Evolutionary conservation across 225 moss, liverwort and hornwort genomes (phyloP).

Genomic region (Sphagnum contortum): DNA sequence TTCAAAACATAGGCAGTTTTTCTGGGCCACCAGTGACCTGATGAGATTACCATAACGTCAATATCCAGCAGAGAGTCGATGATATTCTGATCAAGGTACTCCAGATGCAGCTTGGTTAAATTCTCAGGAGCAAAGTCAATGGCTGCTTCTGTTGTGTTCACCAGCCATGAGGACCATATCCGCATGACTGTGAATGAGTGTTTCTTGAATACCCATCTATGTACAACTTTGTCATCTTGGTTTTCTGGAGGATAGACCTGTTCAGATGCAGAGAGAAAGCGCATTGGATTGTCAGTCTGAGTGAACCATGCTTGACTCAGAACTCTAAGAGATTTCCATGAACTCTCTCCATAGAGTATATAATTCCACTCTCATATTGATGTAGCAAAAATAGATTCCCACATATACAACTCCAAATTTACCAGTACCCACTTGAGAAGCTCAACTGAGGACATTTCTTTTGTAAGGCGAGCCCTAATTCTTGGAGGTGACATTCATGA

Average conservation of each 20-base stretch:
- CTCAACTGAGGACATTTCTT: no score
- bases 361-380: no score
- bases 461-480: no score
- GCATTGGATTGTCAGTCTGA: no score
- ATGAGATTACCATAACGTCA: conserved; percentile 62
- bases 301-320: no score
- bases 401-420: no score
- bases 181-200: conserved; percentile 48
- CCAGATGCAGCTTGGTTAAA: conserved; percentile 50
- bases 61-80: conserved; percentile 28
- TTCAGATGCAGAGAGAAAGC: no score
- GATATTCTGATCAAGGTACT: conserved; percentile 44
- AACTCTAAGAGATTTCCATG: no score
- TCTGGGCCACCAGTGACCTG: conserved; percentile 85
- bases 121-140: conserved; percentile 31
- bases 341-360: no score
- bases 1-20: conserved; percentile 48
- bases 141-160: conserved; percentile 36
- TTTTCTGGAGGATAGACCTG: conserved; percentile 30
- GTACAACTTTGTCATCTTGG: conserved; percentile 31
- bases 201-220: conserved; percentile 54
- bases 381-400: no score
- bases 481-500: no score
- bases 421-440: no score
- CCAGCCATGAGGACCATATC: conserved; percentile 88